A percentile compares a stretch with the other conserved stretches of the same genome.
These are phyloP conservation scores for Hanseniaspora valbyensis DNA, from an alignment of 805 yeast genomes.

Conservation along the genomic window DNA sequence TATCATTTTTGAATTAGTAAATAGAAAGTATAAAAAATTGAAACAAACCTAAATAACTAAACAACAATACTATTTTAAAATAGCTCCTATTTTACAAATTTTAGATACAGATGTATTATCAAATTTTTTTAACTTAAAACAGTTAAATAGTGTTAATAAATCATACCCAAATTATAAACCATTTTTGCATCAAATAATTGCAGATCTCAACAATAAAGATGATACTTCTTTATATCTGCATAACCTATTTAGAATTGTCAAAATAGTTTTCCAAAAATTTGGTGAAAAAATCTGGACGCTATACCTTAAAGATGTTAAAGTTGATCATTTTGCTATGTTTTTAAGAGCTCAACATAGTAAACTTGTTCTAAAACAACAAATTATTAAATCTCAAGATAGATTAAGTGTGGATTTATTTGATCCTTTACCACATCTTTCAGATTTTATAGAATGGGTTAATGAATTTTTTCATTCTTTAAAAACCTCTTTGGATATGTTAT, in stretches of 20 bases:
- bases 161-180: constrained; percentile 16
- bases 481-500: neutral
- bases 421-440: constrained; percentile 27
- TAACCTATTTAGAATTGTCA: constrained; percentile 42
- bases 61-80: constrained; percentile 24
- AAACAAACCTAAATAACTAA: neutral
- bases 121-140: constrained; percentile 26
- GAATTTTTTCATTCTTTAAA: constrained; percentile 35
- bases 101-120: constrained; percentile 23
- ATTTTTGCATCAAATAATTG: constrained; percentile 2
- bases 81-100: constrained; percentile 25
- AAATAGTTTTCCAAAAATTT: constrained; percentile 35
- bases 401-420: neutral
- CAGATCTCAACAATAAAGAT: constrained; percentile 16
- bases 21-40: constrained; percentile 1
- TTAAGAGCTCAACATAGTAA: constrained; percentile 27
- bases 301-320: constrained; percentile 41
- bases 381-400: constrained; percentile 4
- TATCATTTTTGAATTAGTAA: constrained; percentile 2
- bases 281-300: constrained; percentile 42
- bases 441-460: constrained; percentile 47
- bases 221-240: constrained; percentile 34
- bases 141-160: constrained; percentile 25
- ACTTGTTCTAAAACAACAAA: constrained; percentile 14
- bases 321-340: constrained; percentile 47